Evolutionary conservation across 2,329 filamentous ascomycete genomes (phyloP), one percentile per base, ranked within the genome.

Genomic region (Thielaviopsis populi): DNA sequence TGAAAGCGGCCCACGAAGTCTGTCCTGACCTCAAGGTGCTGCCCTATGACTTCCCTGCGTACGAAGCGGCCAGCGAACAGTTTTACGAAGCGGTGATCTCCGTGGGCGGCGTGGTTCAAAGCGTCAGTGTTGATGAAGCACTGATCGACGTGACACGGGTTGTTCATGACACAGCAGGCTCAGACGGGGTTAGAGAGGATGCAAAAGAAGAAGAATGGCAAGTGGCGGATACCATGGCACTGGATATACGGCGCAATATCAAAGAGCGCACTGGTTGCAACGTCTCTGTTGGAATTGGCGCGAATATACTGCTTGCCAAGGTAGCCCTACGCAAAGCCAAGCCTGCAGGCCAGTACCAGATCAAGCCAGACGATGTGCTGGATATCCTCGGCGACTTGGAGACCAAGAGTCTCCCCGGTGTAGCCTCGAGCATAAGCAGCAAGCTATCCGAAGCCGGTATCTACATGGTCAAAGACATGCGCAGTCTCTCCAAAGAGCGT

Each of bases 51-150:
- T 99, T 97, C 71, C 86, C 88, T 1, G 92, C 85, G 0, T 99
- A 99, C 69, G 94, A 99, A 76, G 87, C 91, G 66, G 90, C 91
- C 0, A 99, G 94, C 70, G 81, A 83, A 64, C 79, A 83, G 2
- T 99, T 99, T 69, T 99, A 99, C 69, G 85, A 89, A 66, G 84
- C 86, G 1, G 89, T 99, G 11, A 75, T 97, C 41, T 81, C 83
- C 5, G 79, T 91, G 8, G 90, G 87, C 19, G 92, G 91, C 1
- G 75, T 89, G 19, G 90, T 97, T 0, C 94, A 99, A 72, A 97
- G 94, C 70, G 92, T 99, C 62, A 97, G 94, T 70, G 88, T 99
- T 56, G 95, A 99, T 68, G 95, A 99, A 74, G 94, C 91, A 0
- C 80, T 99, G 7, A 76, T 99, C 17, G 94, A 99, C 73, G 81